These are phyloP conservation scores for Candida corydali DNA, from an alignment of 805 yeast genomes.

Conservation along the genomic window DNA sequence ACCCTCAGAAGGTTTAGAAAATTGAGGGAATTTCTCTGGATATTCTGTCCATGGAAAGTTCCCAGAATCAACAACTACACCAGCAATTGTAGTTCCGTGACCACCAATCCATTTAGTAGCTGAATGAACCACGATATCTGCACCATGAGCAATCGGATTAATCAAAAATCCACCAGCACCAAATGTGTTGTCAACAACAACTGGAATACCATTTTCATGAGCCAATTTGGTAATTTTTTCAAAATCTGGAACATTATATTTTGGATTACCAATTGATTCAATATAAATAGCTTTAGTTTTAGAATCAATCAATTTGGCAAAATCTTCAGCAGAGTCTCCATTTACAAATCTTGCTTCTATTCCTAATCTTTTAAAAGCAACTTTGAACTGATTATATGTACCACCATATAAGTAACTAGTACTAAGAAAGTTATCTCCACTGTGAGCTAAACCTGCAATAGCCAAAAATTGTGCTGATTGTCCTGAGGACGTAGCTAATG, in stretches of 20 bases:
- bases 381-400: conserved; percentile 92
- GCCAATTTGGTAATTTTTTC: conserved; percentile 71
- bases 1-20: conserved; percentile 86
- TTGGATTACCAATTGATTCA: conserved; percentile 92
- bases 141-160: conserved; percentile 84
- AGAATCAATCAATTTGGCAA: conserved; percentile 70
- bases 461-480: conserved; percentile 94
- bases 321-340: conserved; percentile 74
- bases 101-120: conserved; percentile 99
- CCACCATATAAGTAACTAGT: conserved; percentile 92
- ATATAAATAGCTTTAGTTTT: conserved; percentile 87
- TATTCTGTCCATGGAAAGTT: conserved; percentile 87
- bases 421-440: conserved; percentile 87
- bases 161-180: conserved; percentile 94
- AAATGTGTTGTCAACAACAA: conserved; percentile 93
- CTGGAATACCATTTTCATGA: conserved; percentile 82
- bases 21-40: conserved; percentile 88
- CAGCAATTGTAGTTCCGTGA: conserved; percentile 93
- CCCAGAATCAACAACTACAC: conserved; percentile 86
- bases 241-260: conserved; percentile 88
- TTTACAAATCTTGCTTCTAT: conserved; percentile 80
- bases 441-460: conserved; percentile 73
- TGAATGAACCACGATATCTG: conserved; percentile 87
- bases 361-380: conserved; percentile 84
- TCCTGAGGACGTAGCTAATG: conserved; percentile 89